Base-by-base conservation (phyloP, 1,284 basidiomycete genomes). In the Ceratobasidium sp. region DNA sequence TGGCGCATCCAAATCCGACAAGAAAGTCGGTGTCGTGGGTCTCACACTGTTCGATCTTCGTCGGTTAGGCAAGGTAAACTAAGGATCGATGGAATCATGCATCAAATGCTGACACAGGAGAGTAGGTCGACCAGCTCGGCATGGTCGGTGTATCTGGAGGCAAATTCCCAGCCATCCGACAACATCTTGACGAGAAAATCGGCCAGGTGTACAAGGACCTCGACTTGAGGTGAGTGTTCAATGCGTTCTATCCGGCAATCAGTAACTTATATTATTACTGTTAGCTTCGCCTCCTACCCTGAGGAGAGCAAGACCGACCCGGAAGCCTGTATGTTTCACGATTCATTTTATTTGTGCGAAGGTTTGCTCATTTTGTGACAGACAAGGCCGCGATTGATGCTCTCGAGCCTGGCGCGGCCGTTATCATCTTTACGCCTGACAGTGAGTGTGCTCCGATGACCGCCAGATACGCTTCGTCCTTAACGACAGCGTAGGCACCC, bases 1-100 rank as follows among this genome's bases (percentile, higher is more conserved):
- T 43, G 93, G 94, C n/a, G 91, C 92, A 54, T 96, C 94, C 23
- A 95, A 92, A 79, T 96, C 94, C 8, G 95, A 97, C 84, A 97
- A 97, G 84, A 97, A 96, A 86, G 92, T 85, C 55, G 84, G 84
- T 74, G 95, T 98, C 50, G 94, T 97, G 74, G 95, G 88, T 28
- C 84, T 97, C 73, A 95, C 94, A 35, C 87, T 95, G 77, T 97
- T 97, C 77, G 95, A 97, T 81, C 88, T 97, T 55, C 89, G 93
- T 75, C 88, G 95, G 76, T 84, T 91, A 41, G 93, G 91, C 73
- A 96, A 96, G 85, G 93, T 92, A 76, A 76, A 82, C 71, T 80
- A 80, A 44, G 26, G 21, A 49, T 73, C 54, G 30, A 46, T 18
- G 8, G 26, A 23, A 30, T 16, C 18, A 32, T n/a, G 13, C 59